Evolutionary conservation across 768 basidiomycete genomes (phyloP).

Genomic region (Amanita jacksonii): DNA sequence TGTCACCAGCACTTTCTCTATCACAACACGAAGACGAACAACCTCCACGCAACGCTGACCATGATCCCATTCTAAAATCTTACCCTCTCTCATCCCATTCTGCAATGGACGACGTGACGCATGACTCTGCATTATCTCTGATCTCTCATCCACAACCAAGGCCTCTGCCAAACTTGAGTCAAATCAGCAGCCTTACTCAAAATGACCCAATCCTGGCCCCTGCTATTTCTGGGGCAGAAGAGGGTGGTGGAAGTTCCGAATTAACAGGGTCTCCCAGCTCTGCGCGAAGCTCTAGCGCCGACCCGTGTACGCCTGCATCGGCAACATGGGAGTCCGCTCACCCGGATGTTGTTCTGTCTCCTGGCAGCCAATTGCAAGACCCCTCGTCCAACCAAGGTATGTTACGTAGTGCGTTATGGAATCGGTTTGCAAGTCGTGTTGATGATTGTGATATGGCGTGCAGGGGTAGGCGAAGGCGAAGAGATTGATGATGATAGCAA

Average conservation of each 20-base stretch:
- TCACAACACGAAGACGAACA: not conserved
- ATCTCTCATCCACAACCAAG: constrained; percentile 2
- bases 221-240: too few species aligned
- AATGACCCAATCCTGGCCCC: not conserved
- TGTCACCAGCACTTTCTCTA: not conserved
- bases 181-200: not conserved
- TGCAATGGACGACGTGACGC: not conserved
- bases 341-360: constrained; percentile 19
- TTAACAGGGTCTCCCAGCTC: too few species aligned
- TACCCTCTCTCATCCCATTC: not conserved
- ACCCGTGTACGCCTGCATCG: constrained; percentile 28
- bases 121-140: not conserved
- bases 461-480: not conserved
- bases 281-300: constrained; percentile 20
- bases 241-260: too few species aligned
- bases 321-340: constrained; percentile 24
- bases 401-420: constrained; percentile 14
- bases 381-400: constrained; percentile 20
- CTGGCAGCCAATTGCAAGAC: constrained; percentile 8
- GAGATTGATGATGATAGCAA: constrained; percentile 14
- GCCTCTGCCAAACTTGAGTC: constrained; percentile 1
- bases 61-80: not conserved
- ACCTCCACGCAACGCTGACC: constrained; percentile 4
- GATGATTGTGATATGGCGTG: constrained; percentile 9
- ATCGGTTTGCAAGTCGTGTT: constrained; percentile 9